Base-by-base conservation (phyloP, 768 basidiomycete genomes). In the Lactarius sp. region DNA sequence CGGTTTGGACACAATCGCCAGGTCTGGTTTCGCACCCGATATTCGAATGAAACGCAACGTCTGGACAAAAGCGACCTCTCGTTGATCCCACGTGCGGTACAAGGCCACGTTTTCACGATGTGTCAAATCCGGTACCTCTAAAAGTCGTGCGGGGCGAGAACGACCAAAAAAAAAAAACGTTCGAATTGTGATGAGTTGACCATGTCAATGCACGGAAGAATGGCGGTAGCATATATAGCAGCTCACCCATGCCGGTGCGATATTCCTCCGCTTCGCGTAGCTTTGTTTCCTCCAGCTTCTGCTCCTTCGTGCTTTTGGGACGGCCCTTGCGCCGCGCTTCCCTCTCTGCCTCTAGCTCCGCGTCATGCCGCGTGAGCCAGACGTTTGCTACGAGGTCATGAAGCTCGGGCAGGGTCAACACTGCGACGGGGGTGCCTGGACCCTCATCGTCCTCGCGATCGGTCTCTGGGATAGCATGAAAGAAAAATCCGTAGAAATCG, bases 41-140 rank as follows among this genome's bases (percentile, higher is more conserved):
- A 94, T 85, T 61, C 89, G 85, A 65, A 92, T 83, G 73, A 87
- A 90, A 49, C 88, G 86, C 56, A 94, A 77, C 16, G 85, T 78
- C 56, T 88, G 80, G 46, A 88, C 79, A 72, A 81, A 94, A 5
- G 87, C 82, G 4, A 83, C 75, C 68, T 91, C 88, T 63, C 82
- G 84, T 67, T 88, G 85, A 69, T 92, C 88, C 92, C 92, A 94
- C 62, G 76, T 75, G 46, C 88, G 81, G 72, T 92, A 90, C 4
- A 92, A 76, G 34, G 81, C 80, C 44, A 90, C 86, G 16, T 83
- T 93, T 10, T 78, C 72, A n/a, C 77, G 73, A 66, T 93, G 84
- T 0, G 90, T 92, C 33, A 94, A 79, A 73, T 94, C 92, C 7
- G 85, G 81, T 39, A 93, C 79, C 77, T 94, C 92, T 93, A 71